phyloP scores from a whole-genome alignment of 306 rosid genomes.

The Sesbania bispinosa region DNA sequence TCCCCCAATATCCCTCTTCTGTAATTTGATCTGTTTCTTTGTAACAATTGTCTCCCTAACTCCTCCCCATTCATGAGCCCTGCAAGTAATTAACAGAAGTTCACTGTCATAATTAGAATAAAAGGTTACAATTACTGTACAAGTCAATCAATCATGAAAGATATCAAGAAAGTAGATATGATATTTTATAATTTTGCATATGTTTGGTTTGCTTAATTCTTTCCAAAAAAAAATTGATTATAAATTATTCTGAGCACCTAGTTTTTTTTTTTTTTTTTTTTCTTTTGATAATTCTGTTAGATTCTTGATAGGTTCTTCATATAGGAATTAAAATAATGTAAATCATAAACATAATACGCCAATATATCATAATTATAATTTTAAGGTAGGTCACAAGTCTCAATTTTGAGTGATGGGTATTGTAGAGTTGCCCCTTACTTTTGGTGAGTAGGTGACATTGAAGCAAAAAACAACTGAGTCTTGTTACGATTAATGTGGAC shows the following conservation, averaged over 20 bases:
- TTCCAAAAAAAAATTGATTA: too few relatives aligned
- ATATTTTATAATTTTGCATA: too few relatives aligned
- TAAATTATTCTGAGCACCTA: too few relatives aligned
- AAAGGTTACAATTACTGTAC: too few relatives aligned
- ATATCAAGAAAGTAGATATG: too few relatives aligned
- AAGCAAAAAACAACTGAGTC: conserved; percentile 61
- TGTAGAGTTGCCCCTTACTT: conserved; percentile 36
- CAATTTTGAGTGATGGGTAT: background rate
- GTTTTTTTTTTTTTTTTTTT: too few relatives aligned
- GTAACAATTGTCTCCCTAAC: conserved; percentile 56
- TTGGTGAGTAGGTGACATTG: conserved; percentile 83
- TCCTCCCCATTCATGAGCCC: conserved; percentile 82
- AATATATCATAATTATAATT: background rate
- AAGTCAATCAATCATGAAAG: too few relatives aligned
- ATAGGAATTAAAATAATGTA: background rate
- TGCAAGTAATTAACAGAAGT: too few relatives aligned
- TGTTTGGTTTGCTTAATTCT: too few relatives aligned
- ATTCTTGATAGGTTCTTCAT: too few relatives aligned
- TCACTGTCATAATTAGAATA: too few relatives aligned
- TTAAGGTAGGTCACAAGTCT: background rate
- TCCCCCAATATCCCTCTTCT: conserved; percentile 58
- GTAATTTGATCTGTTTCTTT: conserved; percentile 45
- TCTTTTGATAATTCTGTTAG: too few relatives aligned
- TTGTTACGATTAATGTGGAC: conserved; percentile 56
- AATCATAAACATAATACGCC: background rate